Conservation (phyloP, 2,329 filamentous ascomycete species). For the Sarocladium brachiariae region DNA sequence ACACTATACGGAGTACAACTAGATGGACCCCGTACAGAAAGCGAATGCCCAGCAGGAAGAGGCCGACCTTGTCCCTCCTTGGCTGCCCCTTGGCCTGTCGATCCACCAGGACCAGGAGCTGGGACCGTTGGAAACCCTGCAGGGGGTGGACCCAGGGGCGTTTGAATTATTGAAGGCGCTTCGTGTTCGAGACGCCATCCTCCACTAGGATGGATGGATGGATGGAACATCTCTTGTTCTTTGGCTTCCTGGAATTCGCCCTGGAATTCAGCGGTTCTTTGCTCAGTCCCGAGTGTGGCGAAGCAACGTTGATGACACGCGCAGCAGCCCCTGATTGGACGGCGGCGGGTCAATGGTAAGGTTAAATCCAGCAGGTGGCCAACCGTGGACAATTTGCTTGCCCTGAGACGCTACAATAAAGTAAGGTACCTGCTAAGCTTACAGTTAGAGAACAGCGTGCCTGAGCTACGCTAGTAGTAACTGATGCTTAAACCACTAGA, state of each 20-base stretch:
- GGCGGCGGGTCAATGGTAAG: neutral
- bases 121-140: slow-evolving; percentile 1
- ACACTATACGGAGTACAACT: no score
- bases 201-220: neutral
- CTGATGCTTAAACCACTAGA: no score
- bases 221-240: neutral
- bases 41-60: slow-evolving; percentile 7
- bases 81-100: slow-evolving; percentile 6
- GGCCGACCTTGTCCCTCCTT: slow-evolving; percentile 1
- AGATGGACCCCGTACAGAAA: no score
- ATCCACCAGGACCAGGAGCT: slow-evolving; percentile 6
- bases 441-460: neutral
- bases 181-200: slow-evolving; percentile 1
- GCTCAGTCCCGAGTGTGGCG: neutral
- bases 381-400: no score
- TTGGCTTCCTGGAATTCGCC: neutral
- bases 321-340: neutral
- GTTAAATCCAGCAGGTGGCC: no score
- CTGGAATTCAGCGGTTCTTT: no score
- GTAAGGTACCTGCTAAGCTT: neutral
- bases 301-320: slow-evolving; percentile 1
- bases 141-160: neutral
- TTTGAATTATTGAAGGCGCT: neutral
- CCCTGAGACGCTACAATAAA: no score
- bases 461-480: neutral